Conservation (phyloP, 805 yeast species). For the Brettanomyces bruxellensis region DNA sequence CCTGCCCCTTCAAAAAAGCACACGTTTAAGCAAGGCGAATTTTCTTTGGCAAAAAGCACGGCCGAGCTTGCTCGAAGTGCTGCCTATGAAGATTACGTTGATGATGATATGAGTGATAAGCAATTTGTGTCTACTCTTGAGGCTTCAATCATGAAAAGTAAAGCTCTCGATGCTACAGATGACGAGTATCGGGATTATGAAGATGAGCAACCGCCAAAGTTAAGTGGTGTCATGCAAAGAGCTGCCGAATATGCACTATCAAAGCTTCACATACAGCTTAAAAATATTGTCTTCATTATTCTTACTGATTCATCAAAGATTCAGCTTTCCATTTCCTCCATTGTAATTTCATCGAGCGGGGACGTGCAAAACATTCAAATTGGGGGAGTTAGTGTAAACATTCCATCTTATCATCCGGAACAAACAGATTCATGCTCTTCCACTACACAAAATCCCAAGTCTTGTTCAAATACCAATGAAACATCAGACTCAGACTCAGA, state of each 20-base stretch:
- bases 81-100: constrained; percentile 33
- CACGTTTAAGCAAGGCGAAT: constrained; percentile 17
- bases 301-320: constrained; percentile 36
- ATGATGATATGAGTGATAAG: constrained; percentile 16
- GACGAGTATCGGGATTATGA: constrained; percentile 6
- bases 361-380: constrained; percentile 36
- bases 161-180: neutral
- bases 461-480: neutral
- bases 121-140: constrained; percentile 10
- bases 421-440: constrained; percentile 1
- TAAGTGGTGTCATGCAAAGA: constrained; percentile 49
- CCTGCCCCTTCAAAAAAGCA: neutral
- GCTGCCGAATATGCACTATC: constrained; percentile 64
- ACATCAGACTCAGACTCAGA: constrained; percentile 15
- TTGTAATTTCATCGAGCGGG: constrained; percentile 30
- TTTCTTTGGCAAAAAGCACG: constrained; percentile 62
- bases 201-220: constrained; percentile 8
- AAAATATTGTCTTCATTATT: constrained; percentile 37
- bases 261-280: constrained; percentile 43
- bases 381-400: constrained; percentile 30
- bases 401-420: constrained; percentile 29
- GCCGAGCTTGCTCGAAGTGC: constrained; percentile 62
- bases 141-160: constrained; percentile 3
- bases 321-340: constrained; percentile 25
- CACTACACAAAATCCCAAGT: no score